A percentile compares a stretch with the other conserved stretches of the same genome.
Evolutionary conservation across 2,329 filamentous ascomycete species (phyloP).

Genomic region (Bisporella sp.): DNA sequence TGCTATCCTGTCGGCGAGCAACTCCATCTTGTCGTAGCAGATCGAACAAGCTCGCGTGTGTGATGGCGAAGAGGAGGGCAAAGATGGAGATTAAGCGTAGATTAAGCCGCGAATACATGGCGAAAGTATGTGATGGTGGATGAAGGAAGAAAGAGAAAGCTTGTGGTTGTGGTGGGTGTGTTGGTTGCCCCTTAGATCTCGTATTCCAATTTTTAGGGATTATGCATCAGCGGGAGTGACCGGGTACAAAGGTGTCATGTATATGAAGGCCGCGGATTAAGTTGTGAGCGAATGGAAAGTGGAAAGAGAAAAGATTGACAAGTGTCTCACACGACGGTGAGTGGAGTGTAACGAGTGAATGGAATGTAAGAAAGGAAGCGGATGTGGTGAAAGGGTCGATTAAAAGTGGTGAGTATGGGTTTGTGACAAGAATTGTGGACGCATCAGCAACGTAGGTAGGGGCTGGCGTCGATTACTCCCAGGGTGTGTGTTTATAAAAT

Average conservation of each 20-base stretch:
- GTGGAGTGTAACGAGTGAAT: no score
- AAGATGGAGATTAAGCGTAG: constrained; percentile 15
- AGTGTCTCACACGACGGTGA: no score
- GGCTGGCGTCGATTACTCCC: no score
- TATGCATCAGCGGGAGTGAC: neutral
- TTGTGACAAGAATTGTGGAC: no score
- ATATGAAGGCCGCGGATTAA: neutral
- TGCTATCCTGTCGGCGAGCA: constrained; percentile 6
- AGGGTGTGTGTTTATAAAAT: no score
- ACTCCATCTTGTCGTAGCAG: constrained; percentile 5
- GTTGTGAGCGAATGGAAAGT: neutral
- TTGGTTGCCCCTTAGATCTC: neutral
- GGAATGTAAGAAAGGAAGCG: no score
- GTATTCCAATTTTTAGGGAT: neutral
- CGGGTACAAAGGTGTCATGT: neutral
- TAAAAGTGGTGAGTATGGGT: no score
- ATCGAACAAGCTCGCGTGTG: constrained; percentile 18
- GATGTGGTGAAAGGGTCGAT: no score
- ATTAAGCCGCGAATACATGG: constrained; percentile 18
- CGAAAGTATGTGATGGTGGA: constrained; percentile 6
- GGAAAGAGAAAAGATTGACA: neutral
- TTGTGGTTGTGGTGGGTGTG: neutral
- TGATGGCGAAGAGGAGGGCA: constrained; percentile 16
- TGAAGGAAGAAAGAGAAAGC: neutral
- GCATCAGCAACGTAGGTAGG: no score